Percentiles rank a stretch among this genome's conserved stretches.
Conservation (phyloP, 106 monocot genomes). For the Chionographis japonica region DNA sequence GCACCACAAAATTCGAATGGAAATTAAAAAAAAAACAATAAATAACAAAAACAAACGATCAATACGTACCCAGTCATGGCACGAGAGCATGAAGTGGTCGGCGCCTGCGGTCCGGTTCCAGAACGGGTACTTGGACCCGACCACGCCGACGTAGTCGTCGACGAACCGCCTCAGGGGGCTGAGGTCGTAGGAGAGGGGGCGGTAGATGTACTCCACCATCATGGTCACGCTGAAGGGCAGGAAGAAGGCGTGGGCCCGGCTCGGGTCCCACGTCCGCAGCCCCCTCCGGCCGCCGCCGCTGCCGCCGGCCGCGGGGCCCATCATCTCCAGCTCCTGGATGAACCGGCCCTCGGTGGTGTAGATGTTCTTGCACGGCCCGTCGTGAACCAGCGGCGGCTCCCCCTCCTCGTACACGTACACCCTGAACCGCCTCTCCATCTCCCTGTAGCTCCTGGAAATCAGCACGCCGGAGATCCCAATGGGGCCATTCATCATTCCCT, state of each 20-base stretch:
- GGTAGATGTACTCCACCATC: constrained; percentile 42
- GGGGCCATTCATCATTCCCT: too few relatives aligned
- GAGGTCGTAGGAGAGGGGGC: constrained; percentile 2
- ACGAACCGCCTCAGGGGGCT: not conserved
- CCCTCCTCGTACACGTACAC: constrained; percentile 78
- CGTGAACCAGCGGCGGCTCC: constrained; percentile 64
- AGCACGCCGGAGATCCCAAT: too few relatives aligned
- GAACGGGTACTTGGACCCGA: too few relatives aligned
- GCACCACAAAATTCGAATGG: too few relatives aligned
- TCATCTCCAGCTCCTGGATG: constrained; percentile 50
- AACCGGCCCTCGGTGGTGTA: constrained; percentile 75
- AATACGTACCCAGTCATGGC: too few relatives aligned
- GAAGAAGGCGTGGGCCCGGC: constrained; percentile 56
- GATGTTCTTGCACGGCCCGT: constrained; percentile 69
- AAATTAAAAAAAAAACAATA: too few relatives aligned
- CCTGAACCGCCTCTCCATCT: constrained; percentile 72
- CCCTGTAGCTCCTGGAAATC: constrained; percentile 55
- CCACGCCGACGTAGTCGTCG: too few relatives aligned
- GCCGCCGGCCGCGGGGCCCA: not conserved
- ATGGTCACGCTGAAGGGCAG: constrained; percentile 60
- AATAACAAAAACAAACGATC: too few relatives aligned
- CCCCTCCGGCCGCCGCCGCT: not conserved
- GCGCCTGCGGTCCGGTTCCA: too few relatives aligned
- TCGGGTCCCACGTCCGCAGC: constrained; percentile 36
- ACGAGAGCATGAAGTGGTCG: too few relatives aligned